Percentiles rank a stretch among this genome's conserved stretches.
These are phyloP conservation scores for Musa schizocarpa DNA, from an alignment of 176 grass and related monocot species.

Conservation along the genomic window DNA sequence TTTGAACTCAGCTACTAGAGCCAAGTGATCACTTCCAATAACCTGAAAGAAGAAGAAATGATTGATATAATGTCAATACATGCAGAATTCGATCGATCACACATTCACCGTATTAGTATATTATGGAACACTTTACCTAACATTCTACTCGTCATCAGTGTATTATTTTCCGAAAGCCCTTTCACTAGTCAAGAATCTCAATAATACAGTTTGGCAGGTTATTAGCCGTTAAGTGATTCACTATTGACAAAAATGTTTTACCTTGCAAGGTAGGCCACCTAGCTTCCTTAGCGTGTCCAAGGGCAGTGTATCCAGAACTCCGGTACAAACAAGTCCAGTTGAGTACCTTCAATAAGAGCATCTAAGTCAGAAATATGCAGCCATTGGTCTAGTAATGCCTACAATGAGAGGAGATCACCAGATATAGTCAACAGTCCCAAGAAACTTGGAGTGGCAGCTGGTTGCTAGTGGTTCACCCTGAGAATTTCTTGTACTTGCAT, in stretches of 20 bases:
- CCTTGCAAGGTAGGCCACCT: slow-evolving; percentile 66
- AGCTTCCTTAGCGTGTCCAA: slow-evolving; percentile 41
- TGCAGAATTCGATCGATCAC: not conserved
- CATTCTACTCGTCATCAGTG: not conserved
- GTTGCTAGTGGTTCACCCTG: slow-evolving; percentile 69
- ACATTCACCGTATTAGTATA: no score
- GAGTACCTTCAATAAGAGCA: slow-evolving; percentile 51
- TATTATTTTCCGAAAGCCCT: not conserved
- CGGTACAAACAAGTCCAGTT: slow-evolving; percentile 56
- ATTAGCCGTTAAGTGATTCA: not conserved
- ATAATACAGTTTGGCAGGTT: not conserved
- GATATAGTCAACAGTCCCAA: slow-evolving; percentile 89
- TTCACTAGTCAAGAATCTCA: no score
- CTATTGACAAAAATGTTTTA: slow-evolving; percentile 14
- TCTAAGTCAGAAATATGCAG: slow-evolving; percentile 6
- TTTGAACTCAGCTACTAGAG: slow-evolving; percentile 65
- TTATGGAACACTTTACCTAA: not conserved
- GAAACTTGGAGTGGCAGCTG: slow-evolving; percentile 73
- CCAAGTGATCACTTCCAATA: slow-evolving; percentile 78
- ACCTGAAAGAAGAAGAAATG: slow-evolving; percentile 30
- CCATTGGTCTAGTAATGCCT: not conserved
- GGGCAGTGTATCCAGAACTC: slow-evolving; percentile 66
- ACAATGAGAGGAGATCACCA: slow-evolving; percentile 39
- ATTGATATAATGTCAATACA: not conserved
- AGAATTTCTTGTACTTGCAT: slow-evolving; percentile 55